These are phyloP conservation scores for Solanum pennellii DNA, from an alignment of 257 asterid genomes.

Conservation along the genomic window DNA sequence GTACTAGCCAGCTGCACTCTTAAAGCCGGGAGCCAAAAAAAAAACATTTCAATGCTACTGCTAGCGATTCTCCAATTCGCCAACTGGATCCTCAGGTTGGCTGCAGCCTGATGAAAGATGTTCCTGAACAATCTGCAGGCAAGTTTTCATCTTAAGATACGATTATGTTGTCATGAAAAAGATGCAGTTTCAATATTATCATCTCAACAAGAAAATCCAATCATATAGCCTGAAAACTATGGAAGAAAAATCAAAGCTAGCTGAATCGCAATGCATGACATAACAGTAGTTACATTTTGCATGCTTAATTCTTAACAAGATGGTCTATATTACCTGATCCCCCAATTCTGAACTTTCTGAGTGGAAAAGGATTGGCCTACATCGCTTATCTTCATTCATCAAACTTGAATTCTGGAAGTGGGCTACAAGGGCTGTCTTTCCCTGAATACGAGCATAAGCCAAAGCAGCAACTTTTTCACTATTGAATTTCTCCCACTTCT, in stretches of 20 bases:
- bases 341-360: slow-evolving; percentile 23
- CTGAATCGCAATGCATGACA: background rate
- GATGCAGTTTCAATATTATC: background rate
- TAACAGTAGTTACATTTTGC: background rate
- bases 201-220: background rate
- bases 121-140: slow-evolving; percentile 21
- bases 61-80: slow-evolving; percentile 14
- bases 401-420: slow-evolving; percentile 83
- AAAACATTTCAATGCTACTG: background rate
- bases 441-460: slow-evolving; percentile 82
- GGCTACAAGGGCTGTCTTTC: slow-evolving; percentile 50
- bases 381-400: slow-evolving; percentile 72
- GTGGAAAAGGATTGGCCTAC: slow-evolving; percentile 58
- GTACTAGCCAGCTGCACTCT: background rate
- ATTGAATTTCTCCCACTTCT: slow-evolving; percentile 75
- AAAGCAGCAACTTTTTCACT: slow-evolving; percentile 71
- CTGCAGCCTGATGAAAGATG: slow-evolving; percentile 10
- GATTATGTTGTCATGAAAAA: background rate
- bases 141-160: background rate
- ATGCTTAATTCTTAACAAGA: background rate
- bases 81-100: background rate
- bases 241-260: background rate
- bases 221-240: background rate
- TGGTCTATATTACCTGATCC: slow-evolving; percentile 21
- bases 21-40: background rate